phyloP scores from a whole-genome alignment of 73 alveolate genomes.

The Paramecium caudatum region DNA sequence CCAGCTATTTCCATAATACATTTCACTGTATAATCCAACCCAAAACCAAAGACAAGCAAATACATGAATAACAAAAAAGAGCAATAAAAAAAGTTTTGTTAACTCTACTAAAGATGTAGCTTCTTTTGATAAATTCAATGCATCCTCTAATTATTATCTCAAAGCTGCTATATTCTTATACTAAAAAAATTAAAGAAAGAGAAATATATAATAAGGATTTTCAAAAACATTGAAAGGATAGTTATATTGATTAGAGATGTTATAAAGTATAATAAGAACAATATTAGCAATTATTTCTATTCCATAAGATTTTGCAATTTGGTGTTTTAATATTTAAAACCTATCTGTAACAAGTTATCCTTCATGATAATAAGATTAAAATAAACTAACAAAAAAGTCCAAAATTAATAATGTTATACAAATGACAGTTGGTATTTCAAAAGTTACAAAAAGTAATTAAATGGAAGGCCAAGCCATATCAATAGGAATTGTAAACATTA shows the following conservation, averaged over 20 bases:
- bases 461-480: conserved; percentile 57
- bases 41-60: conserved; percentile 77
- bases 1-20: conserved; percentile 48
- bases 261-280: not conserved
- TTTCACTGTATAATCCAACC: conserved; percentile 21
- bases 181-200: not conserved
- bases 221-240: not conserved
- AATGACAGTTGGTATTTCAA: conserved; percentile 25
- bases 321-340: not conserved
- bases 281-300: not conserved
- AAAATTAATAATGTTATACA: not conserved
- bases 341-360: conserved; percentile 45
- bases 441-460: not conserved
- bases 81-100: conserved; percentile 41
- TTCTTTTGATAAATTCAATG: conserved; percentile 48
- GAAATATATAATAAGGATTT: conserved; percentile 37
- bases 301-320: conserved; percentile 34
- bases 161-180: conserved; percentile 28
- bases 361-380: conserved; percentile 37
- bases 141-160: conserved; percentile 47
- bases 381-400: conserved; percentile 36
- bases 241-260: not conserved
- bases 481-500: conserved; percentile 34
- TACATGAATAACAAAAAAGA: conserved; percentile 68
- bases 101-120: conserved; percentile 69